A percentile compares a stretch with the other conserved stretches of the same genome.
Evolutionary conservation across 2,329 filamentous ascomycete species (phyloP).

Genomic region (Alternaria incomplexa): DNA sequence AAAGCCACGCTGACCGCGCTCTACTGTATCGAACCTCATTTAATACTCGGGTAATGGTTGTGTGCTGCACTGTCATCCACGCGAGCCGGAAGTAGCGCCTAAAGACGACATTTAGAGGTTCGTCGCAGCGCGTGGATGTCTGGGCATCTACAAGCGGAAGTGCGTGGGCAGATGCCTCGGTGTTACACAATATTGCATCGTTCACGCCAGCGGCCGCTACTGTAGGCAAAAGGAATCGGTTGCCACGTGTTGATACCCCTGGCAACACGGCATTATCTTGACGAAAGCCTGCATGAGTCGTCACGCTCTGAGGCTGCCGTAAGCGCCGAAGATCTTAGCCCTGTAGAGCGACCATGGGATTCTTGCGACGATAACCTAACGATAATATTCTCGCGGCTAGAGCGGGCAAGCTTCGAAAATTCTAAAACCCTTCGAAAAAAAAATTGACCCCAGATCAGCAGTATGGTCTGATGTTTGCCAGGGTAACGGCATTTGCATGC

Average conservation of each 20-base stretch:
- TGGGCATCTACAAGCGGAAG: neutral
- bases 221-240: conserved; percentile 33
- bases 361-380: conserved; percentile 17
- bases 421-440: neutral
- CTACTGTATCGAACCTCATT: neutral
- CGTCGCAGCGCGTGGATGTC: conserved; percentile 2
- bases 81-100: conserved; percentile 23
- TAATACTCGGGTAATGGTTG: conserved; percentile 18
- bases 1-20: conserved; percentile 20
- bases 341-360: conserved; percentile 11
- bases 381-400: conserved; percentile 17
- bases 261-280: conserved; percentile 31
- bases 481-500: conserved; percentile 21
- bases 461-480: conserved; percentile 25
- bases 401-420: conserved; percentile 5
- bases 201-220: conserved; percentile 42
- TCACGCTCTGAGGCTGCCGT: conserved; percentile 26
- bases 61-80: conserved; percentile 16
- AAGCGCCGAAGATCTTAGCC: conserved; percentile 31
- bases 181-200: conserved; percentile 18
- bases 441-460: conserved; percentile 13
- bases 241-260: conserved; percentile 40
- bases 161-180: conserved; percentile 9
- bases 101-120: conserved; percentile 1
- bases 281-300: conserved; percentile 38